phyloP scores from a whole-genome alignment of 495 filamentous ascomycete genomes.

The Monascus purpureus region DNA sequence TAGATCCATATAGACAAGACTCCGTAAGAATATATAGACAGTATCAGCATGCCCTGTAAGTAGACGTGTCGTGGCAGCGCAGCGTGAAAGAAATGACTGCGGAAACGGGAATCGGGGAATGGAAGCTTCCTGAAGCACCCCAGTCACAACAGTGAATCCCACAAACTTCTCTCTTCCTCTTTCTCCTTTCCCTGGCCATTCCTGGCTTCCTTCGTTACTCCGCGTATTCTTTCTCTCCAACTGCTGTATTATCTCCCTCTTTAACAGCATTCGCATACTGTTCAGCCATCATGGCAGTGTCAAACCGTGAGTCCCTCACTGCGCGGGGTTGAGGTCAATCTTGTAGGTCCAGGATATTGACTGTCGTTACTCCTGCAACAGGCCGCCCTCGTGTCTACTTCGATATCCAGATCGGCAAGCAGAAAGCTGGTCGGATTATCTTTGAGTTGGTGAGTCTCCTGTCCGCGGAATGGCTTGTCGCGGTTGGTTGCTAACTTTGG shows the following conservation, averaged over 20 bases:
- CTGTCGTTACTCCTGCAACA: conserved; percentile 5
- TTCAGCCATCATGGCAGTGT: conserved; percentile 26
- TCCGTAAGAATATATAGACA: no score
- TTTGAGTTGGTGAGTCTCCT: conserved; percentile 64
- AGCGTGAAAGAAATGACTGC: no score
- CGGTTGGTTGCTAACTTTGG: no score
- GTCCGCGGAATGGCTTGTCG: neutral
- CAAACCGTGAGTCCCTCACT: conserved; percentile 18
- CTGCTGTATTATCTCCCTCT: no score
- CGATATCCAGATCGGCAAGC: conserved; percentile 67
- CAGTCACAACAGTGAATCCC: no score
- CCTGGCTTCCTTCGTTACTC: conserved; percentile 1
- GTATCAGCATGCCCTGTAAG: no score
- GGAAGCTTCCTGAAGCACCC: conserved; percentile 34
- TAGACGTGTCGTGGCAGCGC: no score
- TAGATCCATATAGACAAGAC: no score
- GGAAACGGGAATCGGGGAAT: conserved; percentile 10
- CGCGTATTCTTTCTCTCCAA: neutral
- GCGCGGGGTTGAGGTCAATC: conserved; percentile 15
- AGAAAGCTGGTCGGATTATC: conserved; percentile 55
- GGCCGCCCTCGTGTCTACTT: conserved; percentile 70
- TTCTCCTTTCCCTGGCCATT: neutral
- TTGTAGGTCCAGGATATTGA: no score
- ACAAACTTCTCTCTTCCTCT: conserved; percentile 2
- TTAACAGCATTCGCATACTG: no score